Evolutionary conservation across 768 basidiomycete genomes (phyloP), one percentile per base, ranked within the genome.

Genomic region (Serendipita vermifera): DNA sequence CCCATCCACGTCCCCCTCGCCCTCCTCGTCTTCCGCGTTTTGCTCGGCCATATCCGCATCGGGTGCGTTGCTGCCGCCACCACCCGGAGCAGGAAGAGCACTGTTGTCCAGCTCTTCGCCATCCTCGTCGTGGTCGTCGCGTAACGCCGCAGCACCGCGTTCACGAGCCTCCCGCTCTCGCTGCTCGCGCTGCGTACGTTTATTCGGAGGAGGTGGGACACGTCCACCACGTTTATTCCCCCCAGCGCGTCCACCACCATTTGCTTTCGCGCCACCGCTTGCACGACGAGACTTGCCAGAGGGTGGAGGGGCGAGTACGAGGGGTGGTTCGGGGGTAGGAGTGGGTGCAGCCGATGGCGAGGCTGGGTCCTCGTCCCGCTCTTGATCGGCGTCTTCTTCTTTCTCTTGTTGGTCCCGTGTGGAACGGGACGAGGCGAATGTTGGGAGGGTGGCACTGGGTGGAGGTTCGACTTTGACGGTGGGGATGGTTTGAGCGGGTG

Each of bases 151-250:
- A 26, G 36, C 55, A 15, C 26, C 15, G 14, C 14, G 33, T 5
- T 17, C 24, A 27, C 33, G 56, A 70, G 63, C 55, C 13, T 26
- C 27, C 11, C 27, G 51, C 14, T 59, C 58, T 14, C 24, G 33
- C 24, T 59, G n/a, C n/a, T n/a, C n/a, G n/a, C n/a, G n/a, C 58
- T 15, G 56, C 35, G 13, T 59, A 54, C 17, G 40, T 24, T 2
- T 59, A 38, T 33, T 14, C 74, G 74, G 1, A 66, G 64, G 41
- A 79, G 77, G 33, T 71, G 68, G 35, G 77, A 77, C 17, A 63
- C 62, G 14, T 66, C 61, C 3, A 70, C 68, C 14, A 73, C 74
- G 0, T n/a, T n/a, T n/a, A n/a, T 63, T 70, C 33, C 69, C 72
- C 13, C 65, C 70, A 20, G 40, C 62, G 5, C 71, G 70, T 38